These are phyloP conservation scores for Viola pubescens DNA, from an alignment of 441 rosid genomes.

Conservation along the genomic window DNA sequence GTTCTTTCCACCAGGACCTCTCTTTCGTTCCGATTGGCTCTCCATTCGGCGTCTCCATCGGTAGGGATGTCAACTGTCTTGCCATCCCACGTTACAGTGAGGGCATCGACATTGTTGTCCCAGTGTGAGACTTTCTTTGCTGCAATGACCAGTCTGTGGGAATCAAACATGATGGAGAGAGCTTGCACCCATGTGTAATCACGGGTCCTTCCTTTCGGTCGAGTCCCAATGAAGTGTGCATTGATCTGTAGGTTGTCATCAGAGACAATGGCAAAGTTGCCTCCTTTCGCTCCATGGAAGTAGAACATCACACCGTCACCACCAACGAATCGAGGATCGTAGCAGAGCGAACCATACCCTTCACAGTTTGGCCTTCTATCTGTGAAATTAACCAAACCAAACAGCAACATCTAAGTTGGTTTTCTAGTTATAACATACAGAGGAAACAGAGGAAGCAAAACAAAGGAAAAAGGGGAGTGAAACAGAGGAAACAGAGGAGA, in stretches of 20 bases:
- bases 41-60: conserved; percentile 69
- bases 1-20: conserved; percentile 66
- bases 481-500: neutral
- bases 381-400: conserved; percentile 17
- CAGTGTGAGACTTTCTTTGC: conserved; percentile 49
- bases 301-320: conserved; percentile 88
- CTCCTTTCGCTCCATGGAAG: conserved; percentile 74
- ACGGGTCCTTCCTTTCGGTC: conserved; percentile 61
- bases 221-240: conserved; percentile 74
- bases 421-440: neutral
- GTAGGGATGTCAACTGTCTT: conserved; percentile 40
- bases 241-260: conserved; percentile 73
- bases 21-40: conserved; percentile 29
- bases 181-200: conserved; percentile 92
- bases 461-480: neutral
- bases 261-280: conserved; percentile 80
- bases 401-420: neutral
- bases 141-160: conserved; percentile 51
- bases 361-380: conserved; percentile 62
- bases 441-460: neutral
- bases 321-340: conserved; percentile 76
- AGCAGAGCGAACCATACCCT: conserved; percentile 73
- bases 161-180: conserved; percentile 57
- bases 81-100: conserved; percentile 49
- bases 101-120: conserved; percentile 51